Evolutionary conservation across 805 yeast species (phyloP), one percentile per base, ranked within the genome.

Genomic region (Pichia ethanolica): DNA sequence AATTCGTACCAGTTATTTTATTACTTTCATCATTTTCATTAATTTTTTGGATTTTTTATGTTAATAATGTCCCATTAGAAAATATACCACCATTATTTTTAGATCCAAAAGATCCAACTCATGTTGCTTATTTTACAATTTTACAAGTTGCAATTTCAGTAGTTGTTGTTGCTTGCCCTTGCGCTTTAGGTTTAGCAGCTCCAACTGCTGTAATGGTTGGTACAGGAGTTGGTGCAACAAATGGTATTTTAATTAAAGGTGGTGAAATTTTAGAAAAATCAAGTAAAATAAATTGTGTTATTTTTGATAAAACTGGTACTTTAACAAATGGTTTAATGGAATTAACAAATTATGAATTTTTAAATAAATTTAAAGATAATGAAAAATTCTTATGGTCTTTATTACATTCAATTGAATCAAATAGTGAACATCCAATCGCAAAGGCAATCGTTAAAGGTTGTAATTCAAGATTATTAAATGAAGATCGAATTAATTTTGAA

Each of bases 191-290:
- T 3, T 73, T 93, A 45, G 97, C 97, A 4, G 96, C 98, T 0
- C 99, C 99, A 1, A 95, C 99, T 1, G 98, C 98, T 0, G 88
- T 93, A 10, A 93, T 95, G 97, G 99, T 93, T 2, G 99, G 97
- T 8, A 91, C 98, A 2, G 99, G 99, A 39, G 84, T 89, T 26
- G 98, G 96, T 39, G 98, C 99, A 0, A 66, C 78, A 12, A 74
- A 88, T 64, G 98, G 99, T 20, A 85, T 93, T 5, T 71, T 93
- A 47, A 86, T 93, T 59, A 93, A 91, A 66, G 96, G 97, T 44
- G 99, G 97, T 26, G 95, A 85, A 46, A 79, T 86, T 13, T 74
- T 93, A 53, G 98, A 93, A 61, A 74, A 70, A 49, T 83, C 93
- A 7, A 78, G 79, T 58, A 68, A 74, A 20, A 72, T 88, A 38